Evolutionary conservation across 495 filamentous ascomycete species (phyloP).

Genomic region (Evansstolkia leycettana): DNA sequence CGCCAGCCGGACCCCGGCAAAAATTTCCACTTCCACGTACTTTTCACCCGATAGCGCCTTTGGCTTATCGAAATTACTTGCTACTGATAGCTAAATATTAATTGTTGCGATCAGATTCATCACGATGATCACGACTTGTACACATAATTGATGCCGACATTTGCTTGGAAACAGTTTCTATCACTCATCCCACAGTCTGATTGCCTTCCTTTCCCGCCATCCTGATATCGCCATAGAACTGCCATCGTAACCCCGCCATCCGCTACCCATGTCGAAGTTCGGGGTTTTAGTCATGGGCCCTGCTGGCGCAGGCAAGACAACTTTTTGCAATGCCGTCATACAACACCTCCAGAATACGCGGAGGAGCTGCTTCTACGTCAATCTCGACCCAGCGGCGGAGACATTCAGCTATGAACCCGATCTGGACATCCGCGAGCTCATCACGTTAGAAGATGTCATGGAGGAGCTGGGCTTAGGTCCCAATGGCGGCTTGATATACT

Average conservation of each 20-base stretch:
- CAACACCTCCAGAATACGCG: constrained; percentile 80
- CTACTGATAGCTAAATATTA: too few species aligned
- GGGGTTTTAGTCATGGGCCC: constrained; percentile 92
- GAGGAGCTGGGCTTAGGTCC: constrained; percentile 88
- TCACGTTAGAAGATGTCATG: constrained; percentile 96
- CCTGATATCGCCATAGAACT: too few species aligned
- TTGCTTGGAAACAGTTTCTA: too few species aligned
- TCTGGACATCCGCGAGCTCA: constrained; percentile 92
- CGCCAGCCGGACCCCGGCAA: background rate
- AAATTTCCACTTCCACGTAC: too few species aligned
- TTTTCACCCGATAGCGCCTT: too few species aligned
- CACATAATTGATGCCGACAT: too few species aligned
- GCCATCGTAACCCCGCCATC: constrained; percentile 11
- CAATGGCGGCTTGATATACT: constrained; percentile 94
- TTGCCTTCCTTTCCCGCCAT: too few species aligned
- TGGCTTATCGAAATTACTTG: too few species aligned
- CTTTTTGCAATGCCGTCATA: constrained; percentile 88
- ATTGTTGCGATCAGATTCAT: too few species aligned
- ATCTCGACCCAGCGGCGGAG: constrained; percentile 94
- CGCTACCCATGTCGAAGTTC: constrained; percentile 71
- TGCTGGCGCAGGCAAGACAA: constrained; percentile 84
- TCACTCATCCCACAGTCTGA: too few species aligned
- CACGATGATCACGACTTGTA: too few species aligned
- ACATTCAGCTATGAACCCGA: constrained; percentile 85
- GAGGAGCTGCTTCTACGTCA: constrained; percentile 90